phyloP scores from a whole-genome alignment of 768 basidiomycete genomes.

The Boletus rufocinnamomeus region DNA sequence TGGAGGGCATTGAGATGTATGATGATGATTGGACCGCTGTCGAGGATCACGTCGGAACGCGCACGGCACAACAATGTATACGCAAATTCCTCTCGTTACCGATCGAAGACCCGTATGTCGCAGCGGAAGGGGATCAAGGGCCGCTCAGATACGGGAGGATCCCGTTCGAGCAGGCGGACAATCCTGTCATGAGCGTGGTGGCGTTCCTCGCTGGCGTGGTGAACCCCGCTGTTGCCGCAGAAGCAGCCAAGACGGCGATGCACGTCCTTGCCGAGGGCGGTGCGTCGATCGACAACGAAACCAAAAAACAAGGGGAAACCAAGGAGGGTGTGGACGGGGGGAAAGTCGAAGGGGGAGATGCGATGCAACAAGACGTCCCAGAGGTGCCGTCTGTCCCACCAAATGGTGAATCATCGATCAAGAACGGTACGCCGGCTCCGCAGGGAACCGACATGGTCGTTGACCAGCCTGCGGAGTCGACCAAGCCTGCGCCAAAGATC shows the following conservation, averaged over 20 bases:
- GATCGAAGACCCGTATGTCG: slow-evolving; percentile 93
- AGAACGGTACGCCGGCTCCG: slow-evolving; percentile 17
- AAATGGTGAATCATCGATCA: slow-evolving; percentile 20
- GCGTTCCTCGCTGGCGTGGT: slow-evolving; percentile 95
- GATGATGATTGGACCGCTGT: slow-evolving; percentile 96
- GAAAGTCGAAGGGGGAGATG: slow-evolving; percentile 47
- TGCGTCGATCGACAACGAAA: slow-evolving; percentile 40
- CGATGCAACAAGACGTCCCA: slow-evolving; percentile 36
- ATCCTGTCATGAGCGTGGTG: slow-evolving; percentile 98
- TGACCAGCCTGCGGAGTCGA: slow-evolving; percentile 37
- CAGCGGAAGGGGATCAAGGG: slow-evolving; percentile 74
- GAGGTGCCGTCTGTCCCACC: slow-evolving; percentile 9
- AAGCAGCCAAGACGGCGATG: slow-evolving; percentile 89
- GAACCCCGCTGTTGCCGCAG: slow-evolving; percentile 85
- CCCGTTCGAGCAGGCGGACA: slow-evolving; percentile 94
- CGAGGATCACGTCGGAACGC: slow-evolving; percentile 90
- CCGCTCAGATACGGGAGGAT: slow-evolving; percentile 73
- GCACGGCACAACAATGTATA: slow-evolving; percentile 93
- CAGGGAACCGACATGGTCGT: slow-evolving; percentile 49
- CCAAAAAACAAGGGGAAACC: slow-evolving; percentile 24
- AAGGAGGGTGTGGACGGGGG: slow-evolving; percentile 37
- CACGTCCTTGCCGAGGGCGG: slow-evolving; percentile 74
- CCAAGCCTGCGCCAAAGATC: slow-evolving; percentile 41
- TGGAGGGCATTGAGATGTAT: slow-evolving; percentile 98
- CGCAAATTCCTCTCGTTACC: slow-evolving; percentile 94